Evolutionary conservation across 2,329 filamentous ascomycete species (phyloP).

Genomic region (Corinectria fuckeliana): DNA sequence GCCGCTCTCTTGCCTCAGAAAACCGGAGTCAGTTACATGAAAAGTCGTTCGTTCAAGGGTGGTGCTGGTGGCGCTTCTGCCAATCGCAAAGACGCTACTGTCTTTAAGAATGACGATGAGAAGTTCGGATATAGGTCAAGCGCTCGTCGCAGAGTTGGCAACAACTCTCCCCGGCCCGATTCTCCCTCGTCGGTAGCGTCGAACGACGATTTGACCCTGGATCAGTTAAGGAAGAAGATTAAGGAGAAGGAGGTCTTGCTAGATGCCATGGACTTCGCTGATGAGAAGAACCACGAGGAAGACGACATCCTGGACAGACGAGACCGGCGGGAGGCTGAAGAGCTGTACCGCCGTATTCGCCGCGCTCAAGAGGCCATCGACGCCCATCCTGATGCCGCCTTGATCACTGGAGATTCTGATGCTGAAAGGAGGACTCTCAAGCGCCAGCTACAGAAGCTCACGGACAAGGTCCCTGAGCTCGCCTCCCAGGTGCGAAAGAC

Average conservation of each 20-base stretch:
- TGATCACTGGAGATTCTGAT: slow-evolving; percentile 78
- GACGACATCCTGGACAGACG: slow-evolving; percentile 90
- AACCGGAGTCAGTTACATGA: slow-evolving; percentile 97
- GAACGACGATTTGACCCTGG: slow-evolving; percentile 82
- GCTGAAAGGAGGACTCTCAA: slow-evolving; percentile 86
- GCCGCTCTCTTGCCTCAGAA: slow-evolving; percentile 91
- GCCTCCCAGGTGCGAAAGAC: slow-evolving; percentile 91
- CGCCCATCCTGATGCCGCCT: slow-evolving; percentile 77
- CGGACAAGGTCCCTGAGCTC: slow-evolving; percentile 88
- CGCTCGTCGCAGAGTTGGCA: slow-evolving; percentile 83
- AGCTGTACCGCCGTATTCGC: slow-evolving; percentile 90
- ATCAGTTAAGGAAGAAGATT: slow-evolving; percentile 91
- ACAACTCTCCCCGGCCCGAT: slow-evolving; percentile 81
- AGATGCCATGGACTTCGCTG: slow-evolving; percentile 95
- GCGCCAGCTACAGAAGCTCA: slow-evolving; percentile 86
- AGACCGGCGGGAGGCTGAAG: slow-evolving; percentile 90
- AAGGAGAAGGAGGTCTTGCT: slow-evolving; percentile 92
- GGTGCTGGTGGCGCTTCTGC: slow-evolving; percentile 61
- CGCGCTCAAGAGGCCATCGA: slow-evolving; percentile 95
- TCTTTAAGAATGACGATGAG: slow-evolving; percentile 96
- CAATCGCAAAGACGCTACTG: slow-evolving; percentile 89
- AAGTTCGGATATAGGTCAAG: slow-evolving; percentile 92
- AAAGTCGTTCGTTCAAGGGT: slow-evolving; percentile 88
- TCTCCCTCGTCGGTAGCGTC: slow-evolving; percentile 73
- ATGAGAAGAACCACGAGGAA: slow-evolving; percentile 87